These are phyloP conservation scores for Gastrolobium villosum DNA, from an alignment of 306 rosid genomes.

Conservation along the genomic window DNA sequence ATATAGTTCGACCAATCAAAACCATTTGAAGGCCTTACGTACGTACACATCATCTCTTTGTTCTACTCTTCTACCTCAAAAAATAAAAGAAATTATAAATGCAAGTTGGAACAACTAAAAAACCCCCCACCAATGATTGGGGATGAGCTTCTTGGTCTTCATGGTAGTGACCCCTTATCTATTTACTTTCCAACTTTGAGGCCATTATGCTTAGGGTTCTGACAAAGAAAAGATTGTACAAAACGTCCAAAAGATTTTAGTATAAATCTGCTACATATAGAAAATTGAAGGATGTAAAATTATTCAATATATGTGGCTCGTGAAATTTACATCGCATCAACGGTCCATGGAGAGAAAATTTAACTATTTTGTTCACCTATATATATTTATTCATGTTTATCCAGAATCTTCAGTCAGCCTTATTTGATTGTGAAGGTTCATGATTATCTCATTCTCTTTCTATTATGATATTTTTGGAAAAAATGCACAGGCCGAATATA, in stretches of 20 bases:
- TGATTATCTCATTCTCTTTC: background rate
- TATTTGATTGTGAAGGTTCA: too few species aligned
- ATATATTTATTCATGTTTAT: background rate
- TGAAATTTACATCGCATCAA: background rate
- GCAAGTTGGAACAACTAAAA: slow-evolving; percentile 12
- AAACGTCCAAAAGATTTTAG: background rate
- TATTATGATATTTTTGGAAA: background rate
- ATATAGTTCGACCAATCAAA: slow-evolving; percentile 40
- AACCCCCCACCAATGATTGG: slow-evolving; percentile 44
- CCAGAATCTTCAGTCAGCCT: background rate
- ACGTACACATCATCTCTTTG: background rate
- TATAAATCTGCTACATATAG: background rate
- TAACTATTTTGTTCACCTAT: background rate
- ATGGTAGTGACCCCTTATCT: slow-evolving; percentile 8
- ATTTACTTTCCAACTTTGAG: slow-evolving; percentile 49
- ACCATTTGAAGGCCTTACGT: slow-evolving; percentile 26
- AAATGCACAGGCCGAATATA: background rate
- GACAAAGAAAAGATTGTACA: background rate
- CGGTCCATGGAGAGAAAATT: background rate
- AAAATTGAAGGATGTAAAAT: background rate
- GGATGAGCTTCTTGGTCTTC: slow-evolving; percentile 29
- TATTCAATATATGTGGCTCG: slow-evolving; percentile 5
- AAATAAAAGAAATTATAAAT: background rate
- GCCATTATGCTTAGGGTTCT: slow-evolving; percentile 22
- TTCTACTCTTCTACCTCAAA: background rate